Base-by-base conservation (phyloP, 257 asterid genomes). In the Fraxinus quadrangulata region DNA sequence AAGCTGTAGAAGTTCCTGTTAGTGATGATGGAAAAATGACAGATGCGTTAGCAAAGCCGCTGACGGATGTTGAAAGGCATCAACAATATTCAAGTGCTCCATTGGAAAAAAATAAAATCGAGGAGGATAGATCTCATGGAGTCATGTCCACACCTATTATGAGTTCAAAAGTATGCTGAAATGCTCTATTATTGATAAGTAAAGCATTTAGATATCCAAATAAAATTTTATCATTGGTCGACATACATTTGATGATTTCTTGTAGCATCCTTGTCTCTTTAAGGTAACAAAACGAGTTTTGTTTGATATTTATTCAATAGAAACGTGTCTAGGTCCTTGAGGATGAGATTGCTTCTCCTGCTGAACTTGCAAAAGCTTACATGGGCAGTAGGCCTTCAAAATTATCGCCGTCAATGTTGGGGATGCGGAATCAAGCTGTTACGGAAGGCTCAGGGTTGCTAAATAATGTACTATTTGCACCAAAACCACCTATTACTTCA, bases 301-400 rank as follows among this genome's bases (percentile, higher is more conserved):
- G 71, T 69, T 67, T 84, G 82, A 69, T 80, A 78, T 70, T 63
- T 63, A 63, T 21, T 63, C 31, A 33, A 56, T 80, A 24, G 37
- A 76, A 76, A 75, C 67, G 24, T 68, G 51, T 85, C 71, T 90
- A 93, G 97, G 90, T 87, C 75, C 79, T 72, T 68, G 96, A 85
- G 61, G 91, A 89, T 54, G 91, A 86, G 77, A 82, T 89, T 78
- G 94, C 92, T 71, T 76, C 98, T 82, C 97, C 99, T 45, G 90
- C 97, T 72, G 97, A 93, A 83, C 88, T 96, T 80, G 99, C 99
- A 40, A 93, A 89, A 86, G 92, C 97, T 75, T 96, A 96, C 85
- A 93, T 96, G 99, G 97, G 97, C 65, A 84, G 82, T 31, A 90
- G 91, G 86, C 88, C 93, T 79, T 86, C 89, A 40, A 92, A 87